These are phyloP conservation scores for Anthostomella pinea DNA, from an alignment of 2,329 filamentous ascomycete species.

Conservation along the genomic window DNA sequence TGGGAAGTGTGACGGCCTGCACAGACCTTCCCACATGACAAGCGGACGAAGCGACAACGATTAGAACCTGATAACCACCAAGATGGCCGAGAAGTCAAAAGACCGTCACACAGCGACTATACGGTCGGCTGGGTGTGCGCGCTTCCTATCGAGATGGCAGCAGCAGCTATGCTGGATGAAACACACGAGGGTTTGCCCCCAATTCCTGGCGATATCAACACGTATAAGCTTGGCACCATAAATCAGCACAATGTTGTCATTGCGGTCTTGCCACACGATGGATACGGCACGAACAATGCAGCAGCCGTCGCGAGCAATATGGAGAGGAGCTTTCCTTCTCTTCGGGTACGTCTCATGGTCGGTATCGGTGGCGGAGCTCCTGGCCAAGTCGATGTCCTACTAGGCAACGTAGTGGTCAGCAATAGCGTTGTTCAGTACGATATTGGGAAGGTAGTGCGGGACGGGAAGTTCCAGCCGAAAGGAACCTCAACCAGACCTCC, in stretches of 20 bases:
- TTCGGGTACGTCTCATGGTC: slow-evolving; percentile 23
- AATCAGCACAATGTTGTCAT: slow-evolving; percentile 17
- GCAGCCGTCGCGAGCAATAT: slow-evolving; percentile 18
- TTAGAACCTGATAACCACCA: no score
- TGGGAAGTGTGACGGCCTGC: no score
- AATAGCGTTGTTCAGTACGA: slow-evolving; percentile 13
- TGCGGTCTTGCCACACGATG: slow-evolving; percentile 16
- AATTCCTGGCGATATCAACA: slow-evolving; percentile 15
- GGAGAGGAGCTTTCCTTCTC: slow-evolving; percentile 13
- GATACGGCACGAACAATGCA: slow-evolving; percentile 15
- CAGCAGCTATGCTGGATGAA: slow-evolving; percentile 30
- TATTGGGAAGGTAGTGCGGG: slow-evolving; percentile 7
- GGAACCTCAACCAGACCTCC: slow-evolving; percentile 1
- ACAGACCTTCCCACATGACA: no score
- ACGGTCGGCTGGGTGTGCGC: slow-evolving; percentile 34
- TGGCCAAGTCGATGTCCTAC: slow-evolving; percentile 20
- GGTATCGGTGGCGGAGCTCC: slow-evolving; percentile 29
- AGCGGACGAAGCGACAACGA: no score
- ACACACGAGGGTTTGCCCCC: slow-evolving; percentile 16
- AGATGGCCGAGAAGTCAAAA: no score
- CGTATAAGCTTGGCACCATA: slow-evolving; percentile 22
- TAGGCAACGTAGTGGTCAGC: slow-evolving; percentile 28
- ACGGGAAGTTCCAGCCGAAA: slow-evolving; percentile 4
- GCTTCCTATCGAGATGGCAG: slow-evolving; percentile 30
- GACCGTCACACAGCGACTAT: no score